Evolutionary conservation across 139 green algal genomes (phyloP).

Genomic region (Deuterostichococcus epilithicus): DNA sequence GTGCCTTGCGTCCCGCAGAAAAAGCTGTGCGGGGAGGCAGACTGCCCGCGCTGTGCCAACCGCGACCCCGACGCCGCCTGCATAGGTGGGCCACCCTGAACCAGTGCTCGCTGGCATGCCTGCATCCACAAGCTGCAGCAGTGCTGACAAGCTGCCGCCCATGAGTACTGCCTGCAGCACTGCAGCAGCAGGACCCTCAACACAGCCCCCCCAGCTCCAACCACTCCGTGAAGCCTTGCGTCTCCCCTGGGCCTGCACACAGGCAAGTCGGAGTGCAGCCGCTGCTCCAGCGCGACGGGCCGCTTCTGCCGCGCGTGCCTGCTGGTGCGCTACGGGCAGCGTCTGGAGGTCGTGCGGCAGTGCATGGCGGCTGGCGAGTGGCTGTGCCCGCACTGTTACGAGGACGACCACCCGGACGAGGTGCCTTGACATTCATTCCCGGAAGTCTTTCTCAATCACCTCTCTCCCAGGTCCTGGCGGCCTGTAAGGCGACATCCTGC

Average conservation of each 20-base stretch:
- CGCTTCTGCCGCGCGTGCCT: conserved; percentile 71
- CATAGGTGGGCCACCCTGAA: conserved; percentile 24
- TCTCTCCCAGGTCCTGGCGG: too few species aligned
- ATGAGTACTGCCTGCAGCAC: neutral
- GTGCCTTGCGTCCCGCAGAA: conserved; percentile 42
- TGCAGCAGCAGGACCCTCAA: neutral
- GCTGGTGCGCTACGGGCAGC: conserved; percentile 50
- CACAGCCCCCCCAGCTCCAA: neutral
- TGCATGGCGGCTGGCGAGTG: conserved; percentile 36
- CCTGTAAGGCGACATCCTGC: too few species aligned
- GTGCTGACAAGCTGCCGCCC: neutral
- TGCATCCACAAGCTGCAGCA: neutral
- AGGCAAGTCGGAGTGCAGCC: conserved; percentile 63
- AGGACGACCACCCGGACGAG: conserved; percentile 55
- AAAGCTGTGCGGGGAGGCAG: conserved; percentile 66
- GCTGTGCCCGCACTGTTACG: conserved; percentile 77
- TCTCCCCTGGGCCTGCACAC: neutral
- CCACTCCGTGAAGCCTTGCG: neutral
- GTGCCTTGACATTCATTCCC: neutral
- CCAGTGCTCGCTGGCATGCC: neutral
- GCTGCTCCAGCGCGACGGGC: conserved; percentile 43
- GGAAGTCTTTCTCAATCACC: too few species aligned
- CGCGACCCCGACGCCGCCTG: conserved; percentile 44
- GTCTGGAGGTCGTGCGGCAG: conserved; percentile 37
- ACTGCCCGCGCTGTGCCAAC: conserved; percentile 54